Evolutionary conservation across 2,329 filamentous ascomycete genomes (phyloP), one percentile per base, ranked within the genome.

Genomic region (Parastagonospora avenae): DNA sequence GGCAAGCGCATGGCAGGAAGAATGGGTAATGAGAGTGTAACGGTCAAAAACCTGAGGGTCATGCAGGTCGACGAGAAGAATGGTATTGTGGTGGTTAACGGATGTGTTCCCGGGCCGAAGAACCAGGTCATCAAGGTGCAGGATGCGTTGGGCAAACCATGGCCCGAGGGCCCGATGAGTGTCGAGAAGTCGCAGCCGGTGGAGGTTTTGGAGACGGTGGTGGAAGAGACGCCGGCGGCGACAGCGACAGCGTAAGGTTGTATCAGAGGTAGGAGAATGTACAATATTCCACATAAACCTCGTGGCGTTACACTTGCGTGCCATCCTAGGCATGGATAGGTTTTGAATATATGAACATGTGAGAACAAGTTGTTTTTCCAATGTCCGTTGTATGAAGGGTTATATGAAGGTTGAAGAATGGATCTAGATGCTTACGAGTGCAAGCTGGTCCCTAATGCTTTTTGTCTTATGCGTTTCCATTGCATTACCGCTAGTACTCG

Each of bases 1-100:
- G 94, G 94, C 54, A 99, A 99, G 85, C 94, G 92, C 79, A 99
- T 99, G 94, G 86, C 94, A 3, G 94, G 94, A 48, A 86, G 91
- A 52, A 97, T 99, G 94, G 94, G 94, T 58, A 90, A 89, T 60
- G 84, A 96, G 75, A 86, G 85, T 62, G 89, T 92, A 48, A 99
- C 94, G 41, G 83, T 94, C 50, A 92, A 97, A 82, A 97, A 96
- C 76, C 79, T 97, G 64, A 90, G 88, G 76, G 86, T 99, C 46
- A 78, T 99, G 72, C 88, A 91, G 80, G 88, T 96, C 30, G 92
- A 97, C 76, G 83, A 87, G 64, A 88, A 90, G 73, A 88, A 92
- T 68, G 94, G 94, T 15, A 85, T 96, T 64, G 85, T 99, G 51
- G 85, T 97, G 46, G 87, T 99, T 58, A 91, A 89, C 76, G 94